A percentile compares a stretch with the other conserved stretches of the same genome.
These are phyloP conservation scores for Hypocrella siamensis DNA, from an alignment of 2,329 filamentous ascomycete genomes.

Conservation along the genomic window DNA sequence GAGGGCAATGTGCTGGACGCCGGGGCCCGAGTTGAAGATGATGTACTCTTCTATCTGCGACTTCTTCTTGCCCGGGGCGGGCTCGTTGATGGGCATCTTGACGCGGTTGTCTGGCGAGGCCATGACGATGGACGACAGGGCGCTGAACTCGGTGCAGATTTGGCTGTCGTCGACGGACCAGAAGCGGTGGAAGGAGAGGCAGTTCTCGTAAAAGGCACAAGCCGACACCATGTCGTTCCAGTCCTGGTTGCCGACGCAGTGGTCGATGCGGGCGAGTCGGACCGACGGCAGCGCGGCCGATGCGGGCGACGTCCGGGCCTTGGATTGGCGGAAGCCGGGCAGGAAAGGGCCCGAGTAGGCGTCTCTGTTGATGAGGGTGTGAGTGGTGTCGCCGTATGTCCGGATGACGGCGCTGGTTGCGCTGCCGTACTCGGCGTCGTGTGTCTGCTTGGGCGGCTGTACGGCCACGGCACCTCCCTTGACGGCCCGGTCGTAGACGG, in stretches of 20 bases:
- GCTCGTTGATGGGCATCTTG: conserved; percentile 99
- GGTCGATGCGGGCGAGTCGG: conserved; percentile 64
- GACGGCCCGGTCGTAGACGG: conserved; percentile 62
- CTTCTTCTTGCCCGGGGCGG: conserved; percentile 75
- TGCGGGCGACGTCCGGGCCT: conserved; percentile 18
- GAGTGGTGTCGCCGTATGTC: conserved; percentile 91
- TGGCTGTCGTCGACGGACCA: conserved; percentile 91
- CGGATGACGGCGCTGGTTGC: conserved; percentile 66
- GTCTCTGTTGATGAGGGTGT: conserved; percentile 67
- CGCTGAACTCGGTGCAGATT: conserved; percentile 85
- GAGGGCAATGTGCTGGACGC: conserved; percentile 88
- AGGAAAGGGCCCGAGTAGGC: conserved; percentile 65
- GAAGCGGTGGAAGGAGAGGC: conserved; percentile 88
- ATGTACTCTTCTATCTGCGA: conserved; percentile 92
- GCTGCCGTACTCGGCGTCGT: conserved; percentile 46
- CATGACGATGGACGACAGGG: conserved; percentile 84
- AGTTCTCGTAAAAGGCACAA: conserved; percentile 66
- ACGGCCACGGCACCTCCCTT: conserved; percentile 46
- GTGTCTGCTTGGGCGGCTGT: conserved; percentile 35
- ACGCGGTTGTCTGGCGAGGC: conserved; percentile 68
- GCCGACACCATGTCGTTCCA: conserved; percentile 72
- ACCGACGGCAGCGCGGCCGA: conserved; percentile 42
- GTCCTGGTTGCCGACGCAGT: conserved; percentile 94
- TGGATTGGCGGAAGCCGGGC: conserved; percentile 57
- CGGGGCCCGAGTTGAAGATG: conserved; percentile 75